phyloP scores from a whole-genome alignment of 139 green algal genomes.

The Astrephomene gubernaculifera region DNA sequence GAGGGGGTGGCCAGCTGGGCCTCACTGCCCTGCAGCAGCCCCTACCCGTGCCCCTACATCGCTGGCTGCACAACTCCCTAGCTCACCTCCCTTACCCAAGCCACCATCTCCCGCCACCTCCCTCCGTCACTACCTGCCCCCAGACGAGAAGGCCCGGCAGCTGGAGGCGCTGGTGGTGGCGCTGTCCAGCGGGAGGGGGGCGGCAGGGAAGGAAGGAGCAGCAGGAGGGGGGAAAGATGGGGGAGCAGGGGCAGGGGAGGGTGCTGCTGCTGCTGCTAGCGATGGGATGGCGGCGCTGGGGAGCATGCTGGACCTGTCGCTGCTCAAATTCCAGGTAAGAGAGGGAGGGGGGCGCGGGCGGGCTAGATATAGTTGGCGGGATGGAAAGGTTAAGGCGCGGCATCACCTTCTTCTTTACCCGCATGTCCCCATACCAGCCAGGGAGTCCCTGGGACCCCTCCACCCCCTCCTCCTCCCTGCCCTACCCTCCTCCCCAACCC shows the following conservation, averaged over 20 bases:
- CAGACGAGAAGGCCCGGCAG: slow-evolving; percentile 42
- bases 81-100: no score
- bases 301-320: slow-evolving; percentile 52
- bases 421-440: no score
- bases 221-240: no score
- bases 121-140: not conserved
- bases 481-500: not conserved
- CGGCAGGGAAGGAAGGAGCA: no score
- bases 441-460: not conserved
- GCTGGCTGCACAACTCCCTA: no score
- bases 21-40: not conserved
- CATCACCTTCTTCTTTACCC: no score
- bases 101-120: no score
- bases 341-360: not conserved
- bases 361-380: no score
- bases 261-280: no score
- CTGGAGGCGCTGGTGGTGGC: slow-evolving; percentile 57
- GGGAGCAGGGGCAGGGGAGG: no score
- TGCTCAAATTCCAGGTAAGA: slow-evolving; percentile 56
- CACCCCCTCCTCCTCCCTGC: not conserved
- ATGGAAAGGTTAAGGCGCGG: no score
- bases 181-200: slow-evolving; percentile 27
- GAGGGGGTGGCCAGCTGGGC: not conserved
- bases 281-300: slow-evolving; percentile 1
- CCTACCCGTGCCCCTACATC: no score